Base-by-base conservation (phyloP, 495 filamentous ascomycete species). In the Penicillium maclennaniae region DNA sequence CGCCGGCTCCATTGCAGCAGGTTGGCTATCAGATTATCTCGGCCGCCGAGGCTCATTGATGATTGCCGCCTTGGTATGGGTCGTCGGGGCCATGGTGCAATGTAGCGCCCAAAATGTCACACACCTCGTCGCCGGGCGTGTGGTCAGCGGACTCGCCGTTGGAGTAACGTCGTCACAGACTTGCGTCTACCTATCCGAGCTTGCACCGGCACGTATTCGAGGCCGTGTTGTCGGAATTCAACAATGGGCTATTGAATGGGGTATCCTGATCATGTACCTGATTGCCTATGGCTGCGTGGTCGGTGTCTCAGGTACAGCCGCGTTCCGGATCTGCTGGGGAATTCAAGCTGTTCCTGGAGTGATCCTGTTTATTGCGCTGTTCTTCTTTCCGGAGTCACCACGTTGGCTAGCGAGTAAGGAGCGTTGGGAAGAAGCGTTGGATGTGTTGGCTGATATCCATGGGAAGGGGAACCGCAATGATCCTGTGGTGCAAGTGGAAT, bases 171-270 rank as follows among this genome's bases (percentile, higher is more conserved):
- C 85, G 2, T 87, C 86, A 1, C 87, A 89, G 58, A 87, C 89
- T 0, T 86, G 84, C n/a, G 87, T 91, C n/a, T 91, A 90, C 67
- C 77, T 89, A 4, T 86, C 86, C 39, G 87, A 91, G 62, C 80
- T 89, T 36, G 81, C 87, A 6, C 81, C 82, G 45, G 81, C 83
- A 20, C 79, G 83, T 36, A 84, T 84, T 66, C 76, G 81, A 36
- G 87, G 87, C 28, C 82, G 80, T 0, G 79, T 91, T 43, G 82
- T 90, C 45, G 80, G 86, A 40, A 87, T 89, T 52, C 87, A 90
- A 56, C 87, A 90, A 67, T 79, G 85, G 56, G 84, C 87, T 21
- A 89, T 91, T 45, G 85, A 87, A 73, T 87, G 82, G 75, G 85
- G 86, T 67, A 80, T 82, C 36, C 68, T 79, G 34, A 79, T 83